phyloP scores from a whole-genome alignment of 2,329 filamentous ascomycete genomes.

The Ophiostoma perfectum region DNA sequence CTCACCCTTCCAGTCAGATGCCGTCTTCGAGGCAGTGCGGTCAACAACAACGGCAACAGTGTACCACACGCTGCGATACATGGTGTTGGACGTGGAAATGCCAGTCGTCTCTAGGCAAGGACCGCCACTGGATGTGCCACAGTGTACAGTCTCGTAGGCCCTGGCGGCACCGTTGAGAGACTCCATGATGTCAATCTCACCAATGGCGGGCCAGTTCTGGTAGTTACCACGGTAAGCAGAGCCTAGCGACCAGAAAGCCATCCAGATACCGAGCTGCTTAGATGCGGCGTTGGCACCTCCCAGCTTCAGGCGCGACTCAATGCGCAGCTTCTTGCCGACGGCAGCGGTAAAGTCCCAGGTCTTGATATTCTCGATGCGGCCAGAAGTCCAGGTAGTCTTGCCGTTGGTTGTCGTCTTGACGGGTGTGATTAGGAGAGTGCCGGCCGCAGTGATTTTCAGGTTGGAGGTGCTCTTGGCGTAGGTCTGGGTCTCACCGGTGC shows the following conservation, averaged over 20 bases:
- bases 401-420: conserved; percentile 26
- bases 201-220: conserved; percentile 39
- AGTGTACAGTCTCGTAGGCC: conserved; percentile 40
- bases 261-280: conserved; percentile 41
- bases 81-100: conserved; percentile 27
- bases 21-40: conserved; percentile 35
- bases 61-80: conserved; percentile 37
- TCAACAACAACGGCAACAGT: conserved; percentile 48
- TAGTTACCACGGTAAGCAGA: conserved; percentile 36
- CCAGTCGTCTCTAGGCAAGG: conserved; percentile 41
- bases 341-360: conserved; percentile 35
- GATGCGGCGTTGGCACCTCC: conserved; percentile 28
- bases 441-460: conserved; percentile 36
- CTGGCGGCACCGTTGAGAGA: conserved; percentile 36
- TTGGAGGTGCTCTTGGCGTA: conserved; percentile 41
- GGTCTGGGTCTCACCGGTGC: conserved; percentile 44
- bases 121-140: conserved; percentile 37
- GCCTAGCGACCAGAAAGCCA: conserved; percentile 44
- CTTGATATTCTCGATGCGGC: conserved; percentile 39
- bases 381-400: conserved; percentile 39
- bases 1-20: conserved; percentile 42
- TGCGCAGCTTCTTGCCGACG: conserved; percentile 34
- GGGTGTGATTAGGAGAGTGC: conserved; percentile 37
- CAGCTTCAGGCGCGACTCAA: conserved; percentile 39
- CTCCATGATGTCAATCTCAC: conserved; percentile 45